These are phyloP conservation scores for Leptosphaerulina australis DNA, from an alignment of 2,329 filamentous ascomycete genomes.

Conservation along the genomic window DNA sequence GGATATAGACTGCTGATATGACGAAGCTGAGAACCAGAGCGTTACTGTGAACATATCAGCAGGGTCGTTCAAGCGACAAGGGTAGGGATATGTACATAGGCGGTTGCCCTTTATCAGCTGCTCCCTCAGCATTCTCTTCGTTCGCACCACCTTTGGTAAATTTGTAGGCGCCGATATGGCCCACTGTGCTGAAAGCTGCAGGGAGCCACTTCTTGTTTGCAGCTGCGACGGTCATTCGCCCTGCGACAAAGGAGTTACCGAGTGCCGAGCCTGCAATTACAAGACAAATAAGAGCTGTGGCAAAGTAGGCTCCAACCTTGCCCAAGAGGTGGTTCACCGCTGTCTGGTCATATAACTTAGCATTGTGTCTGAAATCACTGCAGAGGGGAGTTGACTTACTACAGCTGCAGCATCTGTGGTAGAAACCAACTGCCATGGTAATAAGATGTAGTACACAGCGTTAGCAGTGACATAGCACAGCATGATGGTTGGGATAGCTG, in stretches of 20 bases:
- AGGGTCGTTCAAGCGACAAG: no score
- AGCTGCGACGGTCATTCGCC: slow-evolving; percentile 68
- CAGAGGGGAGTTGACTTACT: slow-evolving; percentile 48
- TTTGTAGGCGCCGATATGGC: slow-evolving; percentile 38
- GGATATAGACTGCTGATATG: slow-evolving; percentile 62
- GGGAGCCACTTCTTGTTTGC: slow-evolving; percentile 46
- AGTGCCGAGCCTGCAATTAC: slow-evolving; percentile 67
- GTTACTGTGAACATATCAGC: slow-evolving; percentile 27
- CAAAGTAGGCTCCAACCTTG: slow-evolving; percentile 59
- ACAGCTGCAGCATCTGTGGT: slow-evolving; percentile 68
- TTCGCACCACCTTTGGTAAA: slow-evolving; percentile 18
- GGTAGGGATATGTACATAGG: slow-evolving; percentile 35
- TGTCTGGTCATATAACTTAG: slow-evolving; percentile 24
- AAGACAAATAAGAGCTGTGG: slow-evolving; percentile 62
- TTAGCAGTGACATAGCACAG: slow-evolving; percentile 66
- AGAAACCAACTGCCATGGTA: slow-evolving; percentile 65
- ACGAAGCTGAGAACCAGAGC: slow-evolving; percentile 42
- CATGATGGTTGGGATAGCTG: slow-evolving; percentile 66
- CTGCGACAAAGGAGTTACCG: slow-evolving; percentile 67
- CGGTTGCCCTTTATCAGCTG: slow-evolving; percentile 44
- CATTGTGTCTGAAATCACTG: background rate
- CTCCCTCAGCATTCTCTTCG: slow-evolving; percentile 24
- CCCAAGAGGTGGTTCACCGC: slow-evolving; percentile 58
- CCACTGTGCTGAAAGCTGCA: slow-evolving; percentile 34
- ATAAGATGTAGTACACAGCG: slow-evolving; percentile 66